Base-by-base conservation (phyloP, 805 yeast genomes). In the Spathaspora sp. region DNA sequence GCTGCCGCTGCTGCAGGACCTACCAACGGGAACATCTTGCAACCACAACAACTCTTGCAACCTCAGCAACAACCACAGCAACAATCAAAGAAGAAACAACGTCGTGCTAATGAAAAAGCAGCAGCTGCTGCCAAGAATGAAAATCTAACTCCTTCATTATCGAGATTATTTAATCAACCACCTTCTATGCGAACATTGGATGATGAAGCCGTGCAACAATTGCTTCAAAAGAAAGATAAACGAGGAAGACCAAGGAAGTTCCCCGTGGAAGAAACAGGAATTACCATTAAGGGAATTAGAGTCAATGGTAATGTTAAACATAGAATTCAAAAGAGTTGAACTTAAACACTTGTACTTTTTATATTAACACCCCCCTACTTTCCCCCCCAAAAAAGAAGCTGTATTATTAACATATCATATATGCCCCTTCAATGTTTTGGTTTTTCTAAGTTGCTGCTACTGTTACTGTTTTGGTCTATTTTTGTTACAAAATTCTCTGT, bases 211-310 rank as follows among this genome's bases (percentile, higher is more conserved):
- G 70, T 69, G 6, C 59, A 69, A 53, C 65, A 68, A 51, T 61
- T 73, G 31, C 58, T 74, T 26, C 61, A 64, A 49, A 72, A 64
- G 59, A 73, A 78, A 59, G 73, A 76, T 63, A 67, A 72, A 62
- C 52, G 81, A 42, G 83, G 83, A 12, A 65, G 83, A 55, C 82
- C 82, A 1, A 65, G 81, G 56, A 78, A 78, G 57, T 73, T 73
- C 50, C 78, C 81, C 1, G 63, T 72, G n/a, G 79, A 73, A 51
- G 73, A 72, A 51, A 70, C 76, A 7, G 80, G 77, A 1, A 60
- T 72, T 7, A 74, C 78, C 11, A 73, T 74, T 43, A 72, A 68
- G 54, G 78, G 78, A 1, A 67, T 74, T 31, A 60, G 75, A 46
- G 73, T 74, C 5, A 71, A 66, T 48, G 78, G 78, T 6, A 45